phyloP scores from a whole-genome alignment of 1,139 yeast species.

The Lodderomyces jiufengensis region DNA sequence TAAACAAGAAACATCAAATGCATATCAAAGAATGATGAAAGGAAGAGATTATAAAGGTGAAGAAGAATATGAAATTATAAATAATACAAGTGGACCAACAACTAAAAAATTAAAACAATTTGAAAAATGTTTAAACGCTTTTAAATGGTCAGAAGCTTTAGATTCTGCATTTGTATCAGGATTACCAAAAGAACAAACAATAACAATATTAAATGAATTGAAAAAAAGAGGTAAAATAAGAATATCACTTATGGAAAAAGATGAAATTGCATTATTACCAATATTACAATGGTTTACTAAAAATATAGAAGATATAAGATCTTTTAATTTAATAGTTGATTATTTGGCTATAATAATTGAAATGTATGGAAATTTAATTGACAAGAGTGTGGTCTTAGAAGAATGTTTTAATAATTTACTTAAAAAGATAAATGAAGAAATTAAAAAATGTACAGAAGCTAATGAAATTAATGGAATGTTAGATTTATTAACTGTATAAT shows the following conservation, averaged over 20 bases:
- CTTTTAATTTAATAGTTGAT: slow-evolving; percentile 73
- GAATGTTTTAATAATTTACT: slow-evolving; percentile 61
- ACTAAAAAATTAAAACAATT: slow-evolving; percentile 68
- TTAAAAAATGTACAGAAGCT: slow-evolving; percentile 80
- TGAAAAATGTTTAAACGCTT: slow-evolving; percentile 80
- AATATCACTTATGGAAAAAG: slow-evolving; percentile 73
- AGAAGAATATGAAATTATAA: slow-evolving; percentile 52
- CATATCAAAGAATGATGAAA: slow-evolving; percentile 77
- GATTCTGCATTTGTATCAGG: slow-evolving; percentile 82
- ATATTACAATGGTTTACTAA: slow-evolving; percentile 78
- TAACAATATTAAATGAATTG: slow-evolving; percentile 79
- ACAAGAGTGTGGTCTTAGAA: slow-evolving; percentile 74
- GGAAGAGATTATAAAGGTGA: slow-evolving; percentile 92
- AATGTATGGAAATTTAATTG: slow-evolving; percentile 69
- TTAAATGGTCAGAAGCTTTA: slow-evolving; percentile 89
- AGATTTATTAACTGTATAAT: slow-evolving; percentile 59
- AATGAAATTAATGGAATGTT: slow-evolving; percentile 91
- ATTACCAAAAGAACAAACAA: slow-evolving; percentile 70
- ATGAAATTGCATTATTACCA: slow-evolving; percentile 82
- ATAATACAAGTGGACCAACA: slow-evolving; percentile 47
- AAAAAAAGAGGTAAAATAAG: slow-evolving; percentile 85
- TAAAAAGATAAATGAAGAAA: slow-evolving; percentile 62
- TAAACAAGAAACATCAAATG: slow-evolving; percentile 42
- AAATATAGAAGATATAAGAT: slow-evolving; percentile 74
- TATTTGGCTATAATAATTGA: slow-evolving; percentile 80